Evolutionary conservation across 73 alveolate genomes (phyloP).

Genomic region (Paramecium primaurelia): DNA sequence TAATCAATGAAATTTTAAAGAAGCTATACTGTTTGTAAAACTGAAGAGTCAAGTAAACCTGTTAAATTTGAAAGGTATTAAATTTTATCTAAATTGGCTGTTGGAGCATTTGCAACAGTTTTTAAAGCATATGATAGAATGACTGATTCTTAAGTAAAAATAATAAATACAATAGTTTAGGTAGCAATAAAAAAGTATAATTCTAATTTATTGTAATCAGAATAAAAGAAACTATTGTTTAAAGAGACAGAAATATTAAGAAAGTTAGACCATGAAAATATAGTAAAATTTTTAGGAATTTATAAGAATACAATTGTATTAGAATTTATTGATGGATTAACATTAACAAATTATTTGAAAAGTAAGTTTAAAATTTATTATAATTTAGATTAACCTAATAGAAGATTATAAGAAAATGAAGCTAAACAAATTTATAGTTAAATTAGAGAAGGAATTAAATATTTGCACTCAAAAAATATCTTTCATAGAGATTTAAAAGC

Average conservation of each 20-base stretch:
- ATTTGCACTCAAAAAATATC: slow-evolving; percentile 69
- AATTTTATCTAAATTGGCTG: neutral
- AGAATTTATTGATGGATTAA: neutral
- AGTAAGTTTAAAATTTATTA: neutral
- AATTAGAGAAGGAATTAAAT: slow-evolving; percentile 62
- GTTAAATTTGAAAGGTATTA: neutral
- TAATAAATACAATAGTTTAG: neutral
- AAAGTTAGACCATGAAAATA: neutral
- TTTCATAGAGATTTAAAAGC: slow-evolving; percentile 72
- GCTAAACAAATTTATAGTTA: slow-evolving; percentile 54
- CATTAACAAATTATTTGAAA: neutral
- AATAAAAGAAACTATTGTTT: neutral
- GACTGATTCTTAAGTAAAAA: neutral
- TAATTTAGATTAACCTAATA: neutral
- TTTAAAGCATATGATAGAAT: neutral
- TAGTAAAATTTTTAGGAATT: neutral
- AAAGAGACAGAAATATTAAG: neutral
- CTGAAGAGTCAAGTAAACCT: neutral
- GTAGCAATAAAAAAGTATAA: neutral
- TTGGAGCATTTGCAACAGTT: neutral
- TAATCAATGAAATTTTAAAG: neutral
- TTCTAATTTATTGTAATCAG: neutral
- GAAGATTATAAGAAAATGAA: slow-evolving; percentile 64
- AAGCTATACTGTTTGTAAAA: neutral
- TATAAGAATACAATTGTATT: neutral